phyloP scores from a whole-genome alignment of 495 filamentous ascomycete species.

The Xylona heveae region DNA sequence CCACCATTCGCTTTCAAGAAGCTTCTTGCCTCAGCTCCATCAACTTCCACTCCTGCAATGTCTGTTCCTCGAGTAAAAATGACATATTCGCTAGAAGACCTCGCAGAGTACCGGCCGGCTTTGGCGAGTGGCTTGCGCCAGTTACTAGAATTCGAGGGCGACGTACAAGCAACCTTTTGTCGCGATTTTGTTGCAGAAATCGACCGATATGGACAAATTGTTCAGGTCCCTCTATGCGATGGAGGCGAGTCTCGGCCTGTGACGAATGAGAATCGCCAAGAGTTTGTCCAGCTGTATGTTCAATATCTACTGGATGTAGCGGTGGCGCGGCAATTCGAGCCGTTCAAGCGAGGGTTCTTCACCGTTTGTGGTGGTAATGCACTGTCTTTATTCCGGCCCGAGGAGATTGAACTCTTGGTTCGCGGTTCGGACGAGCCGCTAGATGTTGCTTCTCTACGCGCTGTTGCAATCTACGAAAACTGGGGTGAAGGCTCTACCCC shows the following conservation, averaged over 20 bases:
- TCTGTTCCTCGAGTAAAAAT: constrained; percentile 36
- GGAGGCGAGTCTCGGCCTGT: constrained; percentile 58
- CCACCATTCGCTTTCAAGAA: constrained; percentile 91
- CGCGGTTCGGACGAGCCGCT: constrained; percentile 74
- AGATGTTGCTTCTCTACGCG: constrained; percentile 54
- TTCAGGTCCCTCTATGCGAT: constrained; percentile 47
- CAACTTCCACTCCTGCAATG: constrained; percentile 24
- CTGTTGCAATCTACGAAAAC: constrained; percentile 64
- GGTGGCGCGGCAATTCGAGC: constrained; percentile 72
- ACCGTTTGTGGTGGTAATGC: constrained; percentile 85
- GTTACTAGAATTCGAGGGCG: constrained; percentile 65
- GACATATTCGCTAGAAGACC: constrained; percentile 60
- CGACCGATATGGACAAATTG: constrained; percentile 53
- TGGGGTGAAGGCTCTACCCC: constrained; percentile 28
- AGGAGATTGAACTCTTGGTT: constrained; percentile 81
- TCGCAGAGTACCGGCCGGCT: constrained; percentile 62
- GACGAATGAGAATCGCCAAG: constrained; percentile 64
- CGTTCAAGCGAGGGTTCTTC: constrained; percentile 89
- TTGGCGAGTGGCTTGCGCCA: constrained; percentile 58
- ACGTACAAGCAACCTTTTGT: constrained; percentile 66
- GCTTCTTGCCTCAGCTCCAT: constrained; percentile 50
- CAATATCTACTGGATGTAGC: constrained; percentile 60
- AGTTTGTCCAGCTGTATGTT: constrained; percentile 80
- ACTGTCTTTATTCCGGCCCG: constrained; percentile 72
- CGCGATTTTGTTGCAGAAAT: constrained; percentile 63